Conservation (phyloP, 805 yeast species). For the Lipomyces yamanashiensis region DNA sequence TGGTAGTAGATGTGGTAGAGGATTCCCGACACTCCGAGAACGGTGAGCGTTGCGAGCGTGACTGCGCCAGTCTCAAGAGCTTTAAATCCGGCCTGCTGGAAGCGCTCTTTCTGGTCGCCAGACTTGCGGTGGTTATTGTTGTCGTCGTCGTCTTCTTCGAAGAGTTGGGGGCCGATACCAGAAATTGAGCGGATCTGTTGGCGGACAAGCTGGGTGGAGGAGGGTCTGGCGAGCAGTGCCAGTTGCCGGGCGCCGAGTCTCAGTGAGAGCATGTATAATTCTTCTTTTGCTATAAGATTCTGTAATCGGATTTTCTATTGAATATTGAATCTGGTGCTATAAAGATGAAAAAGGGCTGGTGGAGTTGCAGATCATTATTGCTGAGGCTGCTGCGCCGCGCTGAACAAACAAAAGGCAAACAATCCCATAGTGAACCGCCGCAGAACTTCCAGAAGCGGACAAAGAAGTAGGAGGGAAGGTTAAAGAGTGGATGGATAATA, state of each 20-base stretch:
- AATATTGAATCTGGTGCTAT: no score
- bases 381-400: no score
- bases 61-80: slow-evolving; percentile 71
- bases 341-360: no score
- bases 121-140: not conserved
- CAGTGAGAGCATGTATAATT: not conserved
- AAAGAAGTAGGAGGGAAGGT: no score
- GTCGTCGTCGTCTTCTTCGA: slow-evolving; percentile 13
- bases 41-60: slow-evolving; percentile 68
- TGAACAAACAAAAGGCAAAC: no score
- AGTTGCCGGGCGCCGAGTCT: no score
- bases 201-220: not conserved
- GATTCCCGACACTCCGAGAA: slow-evolving; percentile 74
- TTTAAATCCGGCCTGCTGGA: slow-evolving; percentile 44
- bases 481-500: no score
- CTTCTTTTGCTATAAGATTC: not conserved
- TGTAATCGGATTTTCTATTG: no score
- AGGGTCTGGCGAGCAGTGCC: no score
- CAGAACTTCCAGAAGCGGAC: no score
- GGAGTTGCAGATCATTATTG: no score
- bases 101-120: not conserved
- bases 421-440: no score
- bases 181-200: not conserved
- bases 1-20: slow-evolving; percentile 68
- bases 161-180: not conserved